phyloP scores from a whole-genome alignment of 345 rosid species.

The Atalantia buxifolia region DNA sequence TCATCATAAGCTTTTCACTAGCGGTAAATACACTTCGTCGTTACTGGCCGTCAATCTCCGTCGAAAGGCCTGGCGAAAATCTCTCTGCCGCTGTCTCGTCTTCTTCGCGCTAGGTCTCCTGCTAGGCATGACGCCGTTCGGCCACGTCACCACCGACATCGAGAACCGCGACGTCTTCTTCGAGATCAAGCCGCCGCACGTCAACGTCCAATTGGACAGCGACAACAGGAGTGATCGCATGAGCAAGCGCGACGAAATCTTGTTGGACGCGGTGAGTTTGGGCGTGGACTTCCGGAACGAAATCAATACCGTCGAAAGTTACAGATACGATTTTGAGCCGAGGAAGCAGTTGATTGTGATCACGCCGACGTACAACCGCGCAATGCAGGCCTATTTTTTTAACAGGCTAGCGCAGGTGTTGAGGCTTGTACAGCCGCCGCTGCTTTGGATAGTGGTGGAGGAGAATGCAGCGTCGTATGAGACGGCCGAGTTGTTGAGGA shows the following conservation, averaged over 20 bases:
- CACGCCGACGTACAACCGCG: conserved; percentile 83
- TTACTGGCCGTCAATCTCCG: conserved; percentile 17
- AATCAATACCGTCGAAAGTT: conserved; percentile 6
- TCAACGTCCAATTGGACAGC: conserved; percentile 38
- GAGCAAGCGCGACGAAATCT: conserved; percentile 20
- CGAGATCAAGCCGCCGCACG: conserved; percentile 62
- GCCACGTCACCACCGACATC: conserved; percentile 43
- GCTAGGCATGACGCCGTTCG: conserved; percentile 59
- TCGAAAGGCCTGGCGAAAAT: conserved; percentile 57
- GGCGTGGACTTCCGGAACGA: conserved; percentile 14
- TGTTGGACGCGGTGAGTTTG: conserved; percentile 34
- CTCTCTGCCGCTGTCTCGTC: conserved; percentile 51
- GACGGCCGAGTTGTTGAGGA: conserved; percentile 80
- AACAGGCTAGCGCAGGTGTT: conserved; percentile 73
- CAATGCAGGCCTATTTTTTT: conserved; percentile 70
- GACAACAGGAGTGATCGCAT: conserved; percentile 9
- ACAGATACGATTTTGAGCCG: conserved; percentile 34
- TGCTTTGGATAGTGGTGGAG: conserved; percentile 94
- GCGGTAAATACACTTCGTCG: conserved; percentile 41
- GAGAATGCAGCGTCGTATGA: conserved; percentile 59
- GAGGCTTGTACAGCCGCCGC: conserved; percentile 72
- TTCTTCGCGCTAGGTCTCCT: conserved; percentile 67
- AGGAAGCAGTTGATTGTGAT: conserved; percentile 75
- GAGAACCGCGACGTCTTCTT: conserved; percentile 47
- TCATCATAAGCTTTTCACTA: conserved; percentile 30